Evolutionary conservation across 306 rosid genomes (phyloP).

Genomic region (Nissolia schottii): DNA sequence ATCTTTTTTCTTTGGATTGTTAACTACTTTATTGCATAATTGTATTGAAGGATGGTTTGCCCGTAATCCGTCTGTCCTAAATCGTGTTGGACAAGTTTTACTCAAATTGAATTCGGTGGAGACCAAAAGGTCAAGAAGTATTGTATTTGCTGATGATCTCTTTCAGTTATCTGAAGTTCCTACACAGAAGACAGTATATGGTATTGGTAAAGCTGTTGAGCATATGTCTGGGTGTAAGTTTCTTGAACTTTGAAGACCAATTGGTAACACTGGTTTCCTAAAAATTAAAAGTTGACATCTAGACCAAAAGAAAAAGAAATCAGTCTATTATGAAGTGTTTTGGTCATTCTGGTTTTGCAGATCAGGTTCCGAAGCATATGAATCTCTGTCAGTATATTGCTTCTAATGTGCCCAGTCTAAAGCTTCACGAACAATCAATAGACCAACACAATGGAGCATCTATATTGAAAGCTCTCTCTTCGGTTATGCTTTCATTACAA

Average conservation of each 20-base stretch:
- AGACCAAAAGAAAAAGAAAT: not conserved
- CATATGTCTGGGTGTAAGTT: constrained; percentile 60
- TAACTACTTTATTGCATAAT: constrained; percentile 4
- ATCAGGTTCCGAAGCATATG: constrained; percentile 49
- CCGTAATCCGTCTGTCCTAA: constrained; percentile 50
- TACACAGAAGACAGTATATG: constrained; percentile 35
- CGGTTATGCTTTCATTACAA: constrained; percentile 57
- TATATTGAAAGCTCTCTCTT: constrained; percentile 50
- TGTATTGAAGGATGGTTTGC: constrained; percentile 50
- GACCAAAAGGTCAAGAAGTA: constrained; percentile 44
- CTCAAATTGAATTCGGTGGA: constrained; percentile 45
- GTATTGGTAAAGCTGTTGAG: constrained; percentile 43
- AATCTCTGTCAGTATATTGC: constrained; percentile 47
- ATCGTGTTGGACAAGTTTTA: constrained; percentile 57
- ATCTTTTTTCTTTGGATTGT: not conserved
- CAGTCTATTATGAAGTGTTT: not conserved
- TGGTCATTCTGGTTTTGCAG: constrained; percentile 41
- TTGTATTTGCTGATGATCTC: constrained; percentile 58
- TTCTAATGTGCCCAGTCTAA: constrained; percentile 51
- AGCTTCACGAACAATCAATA: constrained; percentile 28
- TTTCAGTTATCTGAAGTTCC: constrained; percentile 60
- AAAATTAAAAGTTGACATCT: not conserved
- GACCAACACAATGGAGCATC: constrained; percentile 41
- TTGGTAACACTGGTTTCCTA: not conserved
- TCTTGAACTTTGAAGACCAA: not conserved